Evolutionary conservation across 148 eudicot genomes (phyloP).

Genomic region (Vaccinium vitisidaea): DNA sequence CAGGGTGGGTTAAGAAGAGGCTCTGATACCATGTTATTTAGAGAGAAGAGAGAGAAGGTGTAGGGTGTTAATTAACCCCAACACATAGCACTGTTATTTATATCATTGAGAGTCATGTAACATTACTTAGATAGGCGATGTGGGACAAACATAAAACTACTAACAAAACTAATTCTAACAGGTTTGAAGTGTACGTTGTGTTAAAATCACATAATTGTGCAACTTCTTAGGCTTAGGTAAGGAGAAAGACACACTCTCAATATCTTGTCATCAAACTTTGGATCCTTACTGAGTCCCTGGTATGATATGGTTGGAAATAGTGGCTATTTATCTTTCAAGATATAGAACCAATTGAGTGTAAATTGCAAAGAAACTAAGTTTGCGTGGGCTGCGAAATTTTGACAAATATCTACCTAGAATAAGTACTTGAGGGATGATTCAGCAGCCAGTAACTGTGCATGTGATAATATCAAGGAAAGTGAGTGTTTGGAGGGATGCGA

Average conservation of each 20-base stretch:
- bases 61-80: too few species aligned
- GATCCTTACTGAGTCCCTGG: background rate
- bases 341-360: background rate
- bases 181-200: background rate
- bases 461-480: background rate
- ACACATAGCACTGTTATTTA: too few species aligned
- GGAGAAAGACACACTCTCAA: background rate
- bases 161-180: background rate
- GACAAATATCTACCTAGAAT: background rate
- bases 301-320: background rate
- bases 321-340: background rate
- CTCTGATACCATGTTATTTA: too few species aligned
- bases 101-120: too few species aligned
- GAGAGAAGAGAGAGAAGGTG: too few species aligned
- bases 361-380: background rate
- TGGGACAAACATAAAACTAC: too few species aligned
- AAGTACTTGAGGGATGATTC: background rate
- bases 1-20: too few species aligned
- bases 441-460: background rate
- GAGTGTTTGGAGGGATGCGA: background rate
- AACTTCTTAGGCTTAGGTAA: background rate
- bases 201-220: background rate
- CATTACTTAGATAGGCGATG: too few species aligned
- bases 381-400: background rate
- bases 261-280: background rate